Conservation (phyloP, 345 rosid species). For the Lumnitzera racemosa region DNA sequence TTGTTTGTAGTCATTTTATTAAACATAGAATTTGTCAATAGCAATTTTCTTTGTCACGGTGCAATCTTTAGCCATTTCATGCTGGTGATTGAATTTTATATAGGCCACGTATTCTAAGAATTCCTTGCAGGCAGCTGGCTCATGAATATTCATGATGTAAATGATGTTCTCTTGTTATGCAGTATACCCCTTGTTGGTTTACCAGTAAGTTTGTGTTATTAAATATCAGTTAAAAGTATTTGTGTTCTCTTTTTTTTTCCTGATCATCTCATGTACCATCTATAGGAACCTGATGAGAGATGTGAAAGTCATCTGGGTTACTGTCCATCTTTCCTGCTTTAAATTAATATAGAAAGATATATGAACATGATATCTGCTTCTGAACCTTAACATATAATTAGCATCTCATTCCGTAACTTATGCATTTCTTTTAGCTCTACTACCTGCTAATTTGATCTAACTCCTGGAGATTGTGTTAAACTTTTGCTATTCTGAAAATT, state of each 20-base stretch:
- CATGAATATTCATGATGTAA: constrained; percentile 14
- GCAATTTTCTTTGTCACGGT: no score
- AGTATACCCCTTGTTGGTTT: constrained; percentile 15
- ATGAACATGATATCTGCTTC: no score
- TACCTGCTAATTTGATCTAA: no score
- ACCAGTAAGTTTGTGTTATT: constrained; percentile 25
- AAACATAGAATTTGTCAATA: neutral
- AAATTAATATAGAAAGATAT: neutral
- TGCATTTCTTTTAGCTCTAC: no score
- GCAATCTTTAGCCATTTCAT: neutral
- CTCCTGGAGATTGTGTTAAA: neutral
- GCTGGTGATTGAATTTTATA: constrained; percentile 1
- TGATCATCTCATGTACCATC: no score
- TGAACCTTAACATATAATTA: neutral
- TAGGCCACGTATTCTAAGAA: constrained; percentile 9
- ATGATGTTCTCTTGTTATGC: neutral
- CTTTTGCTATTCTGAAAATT: neutral
- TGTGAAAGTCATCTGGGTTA: no score
- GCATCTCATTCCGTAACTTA: no score
- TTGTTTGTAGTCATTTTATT: neutral
- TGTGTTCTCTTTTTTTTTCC: neutral
- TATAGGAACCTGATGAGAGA: no score
- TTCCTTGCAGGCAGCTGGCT: constrained; percentile 22
- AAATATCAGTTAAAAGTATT: neutral
- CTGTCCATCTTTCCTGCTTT: neutral